phyloP scores from a whole-genome alignment of 257 asterid genomes.

The Fraxinus pennsylvanica region DNA sequence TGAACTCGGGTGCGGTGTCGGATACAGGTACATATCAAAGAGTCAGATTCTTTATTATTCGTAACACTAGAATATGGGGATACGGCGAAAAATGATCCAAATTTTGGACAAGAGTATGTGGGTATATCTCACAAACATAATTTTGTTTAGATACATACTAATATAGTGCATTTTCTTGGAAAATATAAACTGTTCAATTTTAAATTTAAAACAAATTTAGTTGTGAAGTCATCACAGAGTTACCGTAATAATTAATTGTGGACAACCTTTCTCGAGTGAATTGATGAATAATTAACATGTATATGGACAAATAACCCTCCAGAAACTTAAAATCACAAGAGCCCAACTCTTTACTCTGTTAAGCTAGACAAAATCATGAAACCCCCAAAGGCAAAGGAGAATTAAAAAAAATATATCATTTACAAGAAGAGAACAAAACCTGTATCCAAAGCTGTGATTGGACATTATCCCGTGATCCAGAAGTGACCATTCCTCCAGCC shows the following conservation, averaged over 20 bases:
- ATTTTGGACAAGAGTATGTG: background rate
- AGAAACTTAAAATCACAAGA: background rate
- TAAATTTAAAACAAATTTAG: background rate
- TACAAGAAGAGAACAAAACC: slow-evolving; percentile 38
- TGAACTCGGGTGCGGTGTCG: background rate
- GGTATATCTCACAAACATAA: background rate
- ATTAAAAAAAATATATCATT: background rate
- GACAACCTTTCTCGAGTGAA: background rate
- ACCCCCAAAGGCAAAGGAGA: slow-evolving; percentile 8
- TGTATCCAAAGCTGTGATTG: slow-evolving; percentile 79
- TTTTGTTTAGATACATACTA: background rate
- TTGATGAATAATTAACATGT: background rate
- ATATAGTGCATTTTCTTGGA: background rate
- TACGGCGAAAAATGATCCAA: background rate
- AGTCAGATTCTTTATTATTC: background rate
- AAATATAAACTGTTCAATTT: background rate
- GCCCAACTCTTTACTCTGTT: background rate
- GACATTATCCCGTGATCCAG: slow-evolving; percentile 65
- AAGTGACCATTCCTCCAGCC: slow-evolving; percentile 57
- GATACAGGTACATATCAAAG: background rate
- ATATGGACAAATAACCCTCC: background rate
- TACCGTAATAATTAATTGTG: background rate
- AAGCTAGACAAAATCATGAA: background rate
- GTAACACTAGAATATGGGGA: background rate
- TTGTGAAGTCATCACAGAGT: background rate